Conservation (phyloP, 805 yeast species). For the Lipomyces anomalus region DNA sequence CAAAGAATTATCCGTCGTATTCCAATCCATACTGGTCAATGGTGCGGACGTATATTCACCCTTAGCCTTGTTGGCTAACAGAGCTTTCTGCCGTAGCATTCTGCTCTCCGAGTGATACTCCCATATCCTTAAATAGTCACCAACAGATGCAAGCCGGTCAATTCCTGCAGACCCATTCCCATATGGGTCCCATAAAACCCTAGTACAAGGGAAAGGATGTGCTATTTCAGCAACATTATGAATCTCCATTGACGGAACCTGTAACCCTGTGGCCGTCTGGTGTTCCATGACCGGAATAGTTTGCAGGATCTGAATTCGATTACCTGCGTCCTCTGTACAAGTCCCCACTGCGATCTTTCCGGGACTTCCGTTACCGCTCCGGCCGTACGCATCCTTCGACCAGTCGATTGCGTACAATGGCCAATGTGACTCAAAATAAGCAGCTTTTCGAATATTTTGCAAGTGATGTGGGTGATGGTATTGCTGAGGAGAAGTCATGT, state of each 20-base stretch:
- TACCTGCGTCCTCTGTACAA: conserved; percentile 69
- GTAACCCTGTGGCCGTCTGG: conserved; percentile 29
- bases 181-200: conserved; percentile 67
- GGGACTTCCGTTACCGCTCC: conserved; percentile 31
- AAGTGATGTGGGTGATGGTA: not conserved
- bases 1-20: conserved; percentile 56
- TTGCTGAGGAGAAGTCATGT: not conserved
- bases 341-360: conserved; percentile 66
- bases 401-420: conserved; percentile 52
- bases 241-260: conserved; percentile 36
- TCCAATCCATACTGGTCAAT: conserved; percentile 93
- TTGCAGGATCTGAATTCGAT: conserved; percentile 40
- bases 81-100: conserved; percentile 38
- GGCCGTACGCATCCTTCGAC: conserved; percentile 35
- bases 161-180: conserved; percentile 26
- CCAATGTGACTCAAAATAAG: conserved; percentile 44
- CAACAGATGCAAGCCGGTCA: conserved; percentile 58
- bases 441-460: conserved; percentile 28
- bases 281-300: conserved; percentile 16
- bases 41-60: conserved; percentile 53
- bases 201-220: conserved; percentile 65
- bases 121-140: conserved; percentile 67
- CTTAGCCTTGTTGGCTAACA: conserved; percentile 31
- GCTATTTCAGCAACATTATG: conserved; percentile 46
- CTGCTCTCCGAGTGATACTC: conserved; percentile 38